Conservation (phyloP, 75 land plant species). For the Sequoiadendron giganteum region DNA sequence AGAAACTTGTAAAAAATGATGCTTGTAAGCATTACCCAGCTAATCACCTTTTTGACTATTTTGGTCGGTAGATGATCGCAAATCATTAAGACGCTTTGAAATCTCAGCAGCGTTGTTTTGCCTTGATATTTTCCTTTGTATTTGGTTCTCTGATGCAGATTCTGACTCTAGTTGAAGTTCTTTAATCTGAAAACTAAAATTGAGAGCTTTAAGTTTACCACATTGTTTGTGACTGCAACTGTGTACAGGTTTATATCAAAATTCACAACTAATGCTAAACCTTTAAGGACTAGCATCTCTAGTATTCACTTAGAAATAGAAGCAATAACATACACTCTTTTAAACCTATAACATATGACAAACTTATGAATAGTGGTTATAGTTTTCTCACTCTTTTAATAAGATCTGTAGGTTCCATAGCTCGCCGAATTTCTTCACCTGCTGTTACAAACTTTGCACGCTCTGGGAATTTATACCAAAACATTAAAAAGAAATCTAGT, state of each 20-base stretch:
- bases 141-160: conserved; percentile 19
- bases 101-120: conserved; percentile 55
- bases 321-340: not conserved
- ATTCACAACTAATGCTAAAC: not conserved
- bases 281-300: not conserved
- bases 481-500: not conserved
- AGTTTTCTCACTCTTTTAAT: conserved; percentile 46
- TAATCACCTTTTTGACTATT: conserved; percentile 45
- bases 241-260: not conserved
- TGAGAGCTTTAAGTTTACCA: not conserved
- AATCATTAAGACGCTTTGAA: conserved; percentile 52
- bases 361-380: not conserved
- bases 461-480: not conserved
- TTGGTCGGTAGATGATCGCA: conserved; percentile 38
- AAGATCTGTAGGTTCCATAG: conserved; percentile 56
- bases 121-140: conserved; percentile 23
- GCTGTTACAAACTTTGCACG: conserved; percentile 27
- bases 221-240: not conserved
- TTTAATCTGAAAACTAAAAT: conserved; percentile 32
- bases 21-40: not conserved
- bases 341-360: not conserved
- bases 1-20: not conserved
- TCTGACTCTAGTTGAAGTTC: conserved; percentile 43
- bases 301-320: not conserved
- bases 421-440: conserved; percentile 46